Conservation (phyloP, 1,139 yeast genomes). For the Hemisphaericaspora subhashii region DNA sequence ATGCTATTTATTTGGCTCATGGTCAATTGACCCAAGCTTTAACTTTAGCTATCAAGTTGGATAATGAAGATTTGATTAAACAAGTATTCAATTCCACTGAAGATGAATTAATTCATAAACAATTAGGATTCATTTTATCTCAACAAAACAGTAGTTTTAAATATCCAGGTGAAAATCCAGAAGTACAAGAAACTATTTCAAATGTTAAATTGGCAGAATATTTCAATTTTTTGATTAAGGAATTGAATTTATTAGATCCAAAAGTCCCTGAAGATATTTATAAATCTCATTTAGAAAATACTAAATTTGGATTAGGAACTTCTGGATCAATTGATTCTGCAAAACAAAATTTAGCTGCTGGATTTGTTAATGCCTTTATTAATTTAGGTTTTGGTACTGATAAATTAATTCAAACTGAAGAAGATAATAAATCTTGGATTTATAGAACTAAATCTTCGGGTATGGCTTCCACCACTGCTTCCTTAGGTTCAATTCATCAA, state of each 20-base stretch:
- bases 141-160: conserved; percentile 82
- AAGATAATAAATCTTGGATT: conserved; percentile 79
- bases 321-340: conserved; percentile 85
- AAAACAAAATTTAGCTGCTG: conserved; percentile 92
- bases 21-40: conserved; percentile 87
- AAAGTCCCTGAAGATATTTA: conserved; percentile 94
- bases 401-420: conserved; percentile 72
- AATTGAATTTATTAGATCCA: conserved; percentile 84
- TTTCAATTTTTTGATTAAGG: conserved; percentile 78
- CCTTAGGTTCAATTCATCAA: conserved; percentile 84
- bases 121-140: conserved; percentile 85
- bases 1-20: conserved; percentile 75
- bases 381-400: conserved; percentile 91
- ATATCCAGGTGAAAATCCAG: conserved; percentile 62
- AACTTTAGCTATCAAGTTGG: conserved; percentile 84
- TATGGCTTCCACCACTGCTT: conserved; percentile 92
- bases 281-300: conserved; percentile 81
- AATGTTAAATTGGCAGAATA: conserved; percentile 79
- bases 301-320: conserved; percentile 56
- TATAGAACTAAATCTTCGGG: conserved; percentile 92
- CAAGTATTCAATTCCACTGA: conserved; percentile 75
- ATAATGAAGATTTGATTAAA: conserved; percentile 73
- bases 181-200: conserved; percentile 82
- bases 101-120: conserved; percentile 78
- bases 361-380: conserved; percentile 88